Base-by-base conservation (phyloP, 2,329 filamentous ascomycete species). In the Raffaelea arxii region DNA sequence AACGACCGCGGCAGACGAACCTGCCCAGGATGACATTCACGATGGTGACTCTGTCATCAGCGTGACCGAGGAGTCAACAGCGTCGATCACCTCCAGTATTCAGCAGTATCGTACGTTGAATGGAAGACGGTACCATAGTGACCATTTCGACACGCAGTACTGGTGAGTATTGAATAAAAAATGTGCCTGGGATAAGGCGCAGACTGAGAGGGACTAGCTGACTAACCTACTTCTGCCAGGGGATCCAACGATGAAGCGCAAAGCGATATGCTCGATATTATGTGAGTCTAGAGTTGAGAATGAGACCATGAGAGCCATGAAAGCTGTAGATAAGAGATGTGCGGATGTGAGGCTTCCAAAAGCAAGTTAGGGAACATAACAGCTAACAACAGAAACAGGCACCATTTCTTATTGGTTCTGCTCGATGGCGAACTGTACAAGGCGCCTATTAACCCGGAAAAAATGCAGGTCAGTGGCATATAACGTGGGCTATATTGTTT, bases 131-230 rank as follows among this genome's bases (percentile, higher is more conserved):
- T 63, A 57, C 23, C 61, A 63, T 43, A 54, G 53, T 39, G 58
- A 59, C 4, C 40, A 54, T 5, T 58, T 55, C 40, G 32, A 43
- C 12, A 52, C 56, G n/a, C 50, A 56, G 36, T 62, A 62, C 43
- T 63, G 61, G 59, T 55, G 77, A 49, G 74, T 72, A 16, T 12
- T 6, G 16, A 18, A 9, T 10, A 32, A 32, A 32, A 18, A 36
- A 36, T 10, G 16, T 32, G 27, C 27, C 27, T 36, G 32, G 19
- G 5, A 36, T 6, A 10, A 18, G 14, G 16, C 14, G 6, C 19
- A 5, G 16, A n/a, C 6, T 36, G 32, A 9, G 7, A 14, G 22
- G 14, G 19, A n/a, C 12, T 12, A 10, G 16, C 27, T 32, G 27
- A 32, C 27, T 10, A 32, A 32, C 27, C 9, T 36, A n/a, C 27